Conservation (phyloP, 352 stramenopile species). For the Phytopythium kandeliae region DNA sequence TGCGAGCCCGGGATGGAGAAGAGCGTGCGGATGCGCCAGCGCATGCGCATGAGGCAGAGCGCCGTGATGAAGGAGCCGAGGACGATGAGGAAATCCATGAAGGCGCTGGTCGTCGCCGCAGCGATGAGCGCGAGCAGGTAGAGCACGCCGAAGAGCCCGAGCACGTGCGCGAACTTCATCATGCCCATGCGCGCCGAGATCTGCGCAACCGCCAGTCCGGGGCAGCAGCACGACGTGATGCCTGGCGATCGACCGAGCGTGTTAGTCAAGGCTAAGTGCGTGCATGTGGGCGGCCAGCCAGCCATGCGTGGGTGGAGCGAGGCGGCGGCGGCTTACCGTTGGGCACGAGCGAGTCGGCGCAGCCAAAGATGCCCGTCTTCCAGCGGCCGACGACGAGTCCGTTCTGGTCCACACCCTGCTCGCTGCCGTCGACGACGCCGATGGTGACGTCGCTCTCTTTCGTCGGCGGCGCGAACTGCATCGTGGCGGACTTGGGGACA, state of each 20-base stretch:
- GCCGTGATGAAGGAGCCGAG: conserved; percentile 26
- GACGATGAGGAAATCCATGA: conserved; percentile 44
- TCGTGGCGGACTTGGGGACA: conserved; percentile 12
- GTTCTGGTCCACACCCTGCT: conserved; percentile 53
- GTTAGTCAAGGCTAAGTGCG: no score
- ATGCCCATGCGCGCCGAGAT: conserved; percentile 55
- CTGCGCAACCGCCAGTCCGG: conserved; percentile 53
- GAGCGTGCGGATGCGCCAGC: conserved; percentile 51
- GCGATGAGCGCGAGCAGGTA: conserved; percentile 48
- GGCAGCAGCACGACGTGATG: conserved; percentile 65
- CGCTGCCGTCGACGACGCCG: conserved; percentile 23
- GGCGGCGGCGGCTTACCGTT: conserved; percentile 36
- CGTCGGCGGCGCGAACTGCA: conserved; percentile 54
- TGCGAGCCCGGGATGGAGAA: conserved; percentile 62
- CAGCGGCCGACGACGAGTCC: conserved; percentile 66
- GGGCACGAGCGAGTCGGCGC: conserved; percentile 53
- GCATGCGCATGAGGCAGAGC: conserved; percentile 42
- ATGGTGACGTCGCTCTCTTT: conserved; percentile 45
- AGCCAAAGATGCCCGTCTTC: conserved; percentile 72
- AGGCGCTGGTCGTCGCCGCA: conserved; percentile 18
- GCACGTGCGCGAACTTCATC: conserved; percentile 48
- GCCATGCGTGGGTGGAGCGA: no score
- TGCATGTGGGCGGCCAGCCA: no score
- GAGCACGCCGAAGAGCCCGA: conserved; percentile 38
- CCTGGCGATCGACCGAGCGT: conserved; percentile 12